These are phyloP conservation scores for Myotisia sp. DNA, from an alignment of 2,329 filamentous ascomycete genomes.

Conservation along the genomic window DNA sequence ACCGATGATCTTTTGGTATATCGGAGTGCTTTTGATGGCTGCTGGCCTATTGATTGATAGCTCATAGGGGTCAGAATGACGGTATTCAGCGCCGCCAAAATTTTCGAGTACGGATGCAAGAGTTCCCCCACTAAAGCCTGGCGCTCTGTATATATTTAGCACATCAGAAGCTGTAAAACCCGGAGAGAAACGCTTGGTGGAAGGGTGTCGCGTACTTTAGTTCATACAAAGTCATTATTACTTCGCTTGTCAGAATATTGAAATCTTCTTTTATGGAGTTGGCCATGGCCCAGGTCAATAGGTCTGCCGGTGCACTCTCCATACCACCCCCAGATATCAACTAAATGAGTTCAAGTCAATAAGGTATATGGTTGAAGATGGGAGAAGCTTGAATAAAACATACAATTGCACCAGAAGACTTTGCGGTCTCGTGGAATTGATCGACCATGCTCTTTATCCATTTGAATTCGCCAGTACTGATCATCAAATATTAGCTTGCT, in stretches of 20 bases:
- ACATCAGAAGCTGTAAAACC: conserved; percentile 7
- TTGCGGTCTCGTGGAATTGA: conserved; percentile 47
- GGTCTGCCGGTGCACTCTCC: conserved; percentile 47
- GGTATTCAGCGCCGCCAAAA: conserved; percentile 25
- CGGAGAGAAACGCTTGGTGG: background rate
- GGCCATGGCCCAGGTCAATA: conserved; percentile 39
- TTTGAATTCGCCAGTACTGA: conserved; percentile 46
- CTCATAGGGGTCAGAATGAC: conserved; percentile 36
- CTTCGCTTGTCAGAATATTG: conserved; percentile 36
- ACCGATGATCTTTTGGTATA: conserved; percentile 32
- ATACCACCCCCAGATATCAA: conserved; percentile 48
- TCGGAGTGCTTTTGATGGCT: conserved; percentile 13
- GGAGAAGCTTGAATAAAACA: conserved; percentile 14
- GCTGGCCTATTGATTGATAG: conserved; percentile 23
- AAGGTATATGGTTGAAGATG: background rate
- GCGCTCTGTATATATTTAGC: conserved; percentile 4
- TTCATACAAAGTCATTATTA: conserved; percentile 40
- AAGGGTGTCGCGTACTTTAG: conserved; percentile 30
- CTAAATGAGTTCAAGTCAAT: conserved; percentile 21
- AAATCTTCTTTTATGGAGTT: conserved; percentile 39
- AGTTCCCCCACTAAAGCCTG: conserved; percentile 44
- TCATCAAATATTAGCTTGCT: conserved; percentile 4
- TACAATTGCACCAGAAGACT: conserved; percentile 46
- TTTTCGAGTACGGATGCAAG: conserved; percentile 51
- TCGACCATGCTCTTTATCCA: conserved; percentile 50